Percentiles rank a stretch among this genome's conserved stretches.
Conservation (phyloP, 306 rosid species). For the Fagus sylvatica region DNA sequence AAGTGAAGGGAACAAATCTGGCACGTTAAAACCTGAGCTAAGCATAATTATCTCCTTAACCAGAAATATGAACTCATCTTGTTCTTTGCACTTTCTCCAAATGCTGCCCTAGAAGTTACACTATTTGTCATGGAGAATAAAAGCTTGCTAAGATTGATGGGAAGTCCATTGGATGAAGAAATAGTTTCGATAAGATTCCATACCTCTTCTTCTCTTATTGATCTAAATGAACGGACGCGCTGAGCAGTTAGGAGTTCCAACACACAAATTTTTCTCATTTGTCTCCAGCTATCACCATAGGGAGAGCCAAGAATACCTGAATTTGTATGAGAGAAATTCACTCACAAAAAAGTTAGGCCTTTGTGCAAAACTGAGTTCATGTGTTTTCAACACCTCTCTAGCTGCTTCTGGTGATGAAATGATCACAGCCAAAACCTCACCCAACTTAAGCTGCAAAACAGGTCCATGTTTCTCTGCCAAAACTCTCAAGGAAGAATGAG, state of each 20-base stretch:
- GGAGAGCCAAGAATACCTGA: background rate
- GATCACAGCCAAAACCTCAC: conserved; percentile 13
- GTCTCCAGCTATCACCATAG: conserved; percentile 28
- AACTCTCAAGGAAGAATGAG: conserved; percentile 7
- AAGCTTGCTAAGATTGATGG: conserved; percentile 9
- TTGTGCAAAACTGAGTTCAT: conserved; percentile 29
- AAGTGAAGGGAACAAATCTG: conserved; percentile 31
- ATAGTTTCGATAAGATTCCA: background rate
- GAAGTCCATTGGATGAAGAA: background rate
- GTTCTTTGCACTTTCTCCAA: conserved; percentile 25
- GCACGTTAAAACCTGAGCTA: conserved; percentile 9
- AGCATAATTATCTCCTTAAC: background rate
- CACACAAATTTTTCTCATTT: conserved; percentile 2
- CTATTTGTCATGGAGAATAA: background rate
- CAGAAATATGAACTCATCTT: conserved; percentile 6
- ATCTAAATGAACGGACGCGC: conserved; percentile 20
- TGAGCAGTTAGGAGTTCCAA: conserved; percentile 11
- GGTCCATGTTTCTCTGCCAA: conserved; percentile 35
- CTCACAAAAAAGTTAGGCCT: conserved; percentile 12
- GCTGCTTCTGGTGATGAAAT: conserved; percentile 36
- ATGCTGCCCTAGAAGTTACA: conserved; percentile 11
- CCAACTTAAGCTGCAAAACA: conserved; percentile 31
- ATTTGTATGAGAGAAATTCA: background rate
- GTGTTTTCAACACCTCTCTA: conserved; percentile 28
- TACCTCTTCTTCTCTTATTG: conserved; percentile 18